A percentile compares a stretch with the other conserved stretches of the same genome.
Conservation (phyloP, 768 basidiomycete genomes). For the Trametes coccinea region DNA sequence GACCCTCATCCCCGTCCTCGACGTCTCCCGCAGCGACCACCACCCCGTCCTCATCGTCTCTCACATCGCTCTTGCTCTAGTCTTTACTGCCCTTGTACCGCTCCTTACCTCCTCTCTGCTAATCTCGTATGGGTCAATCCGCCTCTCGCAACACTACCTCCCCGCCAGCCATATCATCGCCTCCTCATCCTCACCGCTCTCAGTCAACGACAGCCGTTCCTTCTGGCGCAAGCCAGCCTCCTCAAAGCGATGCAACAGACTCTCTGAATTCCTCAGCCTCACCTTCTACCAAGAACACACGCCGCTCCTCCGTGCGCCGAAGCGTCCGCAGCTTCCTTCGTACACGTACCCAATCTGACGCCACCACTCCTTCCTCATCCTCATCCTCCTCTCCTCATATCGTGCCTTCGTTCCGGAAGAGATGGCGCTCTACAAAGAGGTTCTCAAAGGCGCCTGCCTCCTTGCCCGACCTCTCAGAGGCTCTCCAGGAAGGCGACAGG, state of each 20-base stretch:
- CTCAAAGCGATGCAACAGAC: slow-evolving; percentile 7
- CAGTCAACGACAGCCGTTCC: background rate
- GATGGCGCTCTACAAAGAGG: slow-evolving; percentile 34
- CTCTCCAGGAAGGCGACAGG: slow-evolving; percentile 5
- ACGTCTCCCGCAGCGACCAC: slow-evolving; percentile 3
- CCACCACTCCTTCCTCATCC: slow-evolving; percentile 5
- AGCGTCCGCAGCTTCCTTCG: slow-evolving; percentile 26
- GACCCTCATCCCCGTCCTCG: background rate
- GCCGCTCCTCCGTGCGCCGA: slow-evolving; percentile 25
- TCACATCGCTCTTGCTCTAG: background rate
- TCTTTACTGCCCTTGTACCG: background rate
- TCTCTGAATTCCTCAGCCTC: background rate
- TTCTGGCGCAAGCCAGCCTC: background rate
- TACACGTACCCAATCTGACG: slow-evolving; percentile 15
- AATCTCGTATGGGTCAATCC: slow-evolving; percentile 29
- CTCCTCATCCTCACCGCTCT: slow-evolving; percentile 7
- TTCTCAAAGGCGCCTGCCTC: slow-evolving; percentile 34
- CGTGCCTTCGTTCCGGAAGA: slow-evolving; percentile 25
- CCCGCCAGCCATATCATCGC: slow-evolving; percentile 16
- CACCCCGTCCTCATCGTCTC: background rate
- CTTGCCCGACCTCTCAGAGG: slow-evolving; percentile 21
- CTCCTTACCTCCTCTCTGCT: slow-evolving; percentile 18
- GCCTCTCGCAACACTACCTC: slow-evolving; percentile 20
- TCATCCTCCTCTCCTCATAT: background rate
- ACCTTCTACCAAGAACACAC: slow-evolving; percentile 19